Conservation (phyloP, 73 alveolate species). For the Tetrahymena elliotti region DNA sequence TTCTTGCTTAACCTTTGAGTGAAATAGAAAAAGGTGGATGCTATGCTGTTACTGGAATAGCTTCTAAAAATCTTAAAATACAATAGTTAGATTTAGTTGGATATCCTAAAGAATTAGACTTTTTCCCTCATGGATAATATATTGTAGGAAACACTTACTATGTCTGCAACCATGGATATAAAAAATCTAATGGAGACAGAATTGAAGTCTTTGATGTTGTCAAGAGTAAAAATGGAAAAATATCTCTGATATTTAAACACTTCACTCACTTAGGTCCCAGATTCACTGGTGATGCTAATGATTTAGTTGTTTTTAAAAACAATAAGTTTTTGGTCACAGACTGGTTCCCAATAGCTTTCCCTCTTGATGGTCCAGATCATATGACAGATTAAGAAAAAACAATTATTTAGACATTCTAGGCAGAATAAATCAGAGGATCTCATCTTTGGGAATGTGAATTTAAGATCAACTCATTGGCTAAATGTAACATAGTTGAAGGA, state of each 20-base stretch:
- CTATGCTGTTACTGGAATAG: neutral
- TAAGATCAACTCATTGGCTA: neutral
- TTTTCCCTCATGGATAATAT: neutral
- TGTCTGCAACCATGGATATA: neutral
- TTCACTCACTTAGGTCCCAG: neutral
- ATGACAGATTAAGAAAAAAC: neutral
- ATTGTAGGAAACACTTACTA: neutral
- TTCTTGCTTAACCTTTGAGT: neutral
- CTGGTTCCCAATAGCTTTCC: neutral
- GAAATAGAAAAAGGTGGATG: neutral
- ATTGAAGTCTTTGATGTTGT: neutral
- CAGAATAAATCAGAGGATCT: neutral
- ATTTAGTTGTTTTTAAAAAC: neutral
- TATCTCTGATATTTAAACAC: neutral
- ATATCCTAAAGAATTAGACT: neutral
- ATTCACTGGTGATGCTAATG: neutral
- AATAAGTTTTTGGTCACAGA: neutral
- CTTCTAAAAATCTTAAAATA: neutral
- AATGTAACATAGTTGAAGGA: neutral
- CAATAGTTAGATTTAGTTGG: neutral
- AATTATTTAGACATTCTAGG: neutral
- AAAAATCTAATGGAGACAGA: neutral
- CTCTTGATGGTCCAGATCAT: neutral
- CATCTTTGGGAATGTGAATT: neutral
- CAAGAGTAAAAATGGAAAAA: neutral